These are phyloP conservation scores for Thermothielavioides terrestris DNA, from an alignment of 495 filamentous ascomycete species.

Conservation along the genomic window DNA sequence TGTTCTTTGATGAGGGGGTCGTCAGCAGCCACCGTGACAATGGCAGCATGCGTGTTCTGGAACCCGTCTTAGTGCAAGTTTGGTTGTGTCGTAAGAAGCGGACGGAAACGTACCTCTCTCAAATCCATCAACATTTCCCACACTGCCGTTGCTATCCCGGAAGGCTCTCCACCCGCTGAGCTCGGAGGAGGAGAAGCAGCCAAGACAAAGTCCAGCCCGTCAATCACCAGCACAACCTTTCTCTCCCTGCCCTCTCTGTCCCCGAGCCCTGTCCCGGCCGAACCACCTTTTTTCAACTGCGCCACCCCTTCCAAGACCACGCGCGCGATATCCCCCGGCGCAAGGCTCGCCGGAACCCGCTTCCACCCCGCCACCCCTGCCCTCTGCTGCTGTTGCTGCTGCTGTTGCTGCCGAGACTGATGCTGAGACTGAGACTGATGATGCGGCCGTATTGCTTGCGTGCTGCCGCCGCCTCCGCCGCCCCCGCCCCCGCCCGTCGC, in stretches of 20 bases:
- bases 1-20: constrained; percentile 52
- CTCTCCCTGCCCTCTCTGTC: neutral
- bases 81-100: no score
- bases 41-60: constrained; percentile 47
- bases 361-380: constrained; percentile 5
- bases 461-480: no score
- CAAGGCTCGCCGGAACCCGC: constrained; percentile 1
- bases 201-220: constrained; percentile 49
- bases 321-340: constrained; percentile 14
- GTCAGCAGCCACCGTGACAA: constrained; percentile 63
- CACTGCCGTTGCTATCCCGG: constrained; percentile 17
- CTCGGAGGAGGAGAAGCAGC: constrained; percentile 28
- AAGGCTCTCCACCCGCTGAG: constrained; percentile 11
- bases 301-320: constrained; percentile 27
- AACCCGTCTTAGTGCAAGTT: neutral
- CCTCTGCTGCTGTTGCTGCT: neutral
- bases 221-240: constrained; percentile 43
- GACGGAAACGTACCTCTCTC: constrained; percentile 40
- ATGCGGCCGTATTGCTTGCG: no score
- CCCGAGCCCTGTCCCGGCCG: neutral
- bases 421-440: neutral
- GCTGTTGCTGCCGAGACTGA: no score
- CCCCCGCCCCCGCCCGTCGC: no score
- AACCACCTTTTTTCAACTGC: constrained; percentile 8
- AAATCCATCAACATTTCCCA: constrained; percentile 41